Base-by-base conservation (phyloP, 768 basidiomycete species). In the Psilocybe cyanescens region DNA sequence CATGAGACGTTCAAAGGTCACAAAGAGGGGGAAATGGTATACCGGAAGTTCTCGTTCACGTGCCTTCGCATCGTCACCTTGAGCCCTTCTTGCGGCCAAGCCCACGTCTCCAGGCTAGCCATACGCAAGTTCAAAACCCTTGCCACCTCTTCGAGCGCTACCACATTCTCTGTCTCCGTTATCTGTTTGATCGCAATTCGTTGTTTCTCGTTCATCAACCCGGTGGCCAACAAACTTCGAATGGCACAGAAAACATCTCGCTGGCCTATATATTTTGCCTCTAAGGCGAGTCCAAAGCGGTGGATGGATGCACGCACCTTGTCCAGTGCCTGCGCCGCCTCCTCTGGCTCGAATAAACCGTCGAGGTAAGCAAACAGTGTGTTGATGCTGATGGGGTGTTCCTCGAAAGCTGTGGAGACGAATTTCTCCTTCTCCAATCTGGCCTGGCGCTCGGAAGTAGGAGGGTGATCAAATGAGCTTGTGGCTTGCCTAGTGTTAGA, bases 61-160 rank as follows among this genome's bases (percentile, higher is more conserved):
- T 78, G 75, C 7, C 80, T 73, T 9, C 81, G 75, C 74, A 81
- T 79, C 52, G 82, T 79, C 6, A 82, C 71, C 17, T 63, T 47
- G 14, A 79, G 70, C 1, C 81, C 81, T 30, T 76, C 73, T 3
- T 64, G 63, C 3, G 80, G 80, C 81, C 82, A 83, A 1, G 74
- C 61, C 81, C 82, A 83, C 3, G 71, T 59, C 3, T 76, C 73
- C 12, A 82, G 60, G 55, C 71, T 71, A 2, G 75, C 72, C 45
- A 82, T 68, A 1, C 80, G 77, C 81, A 83, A 81, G 28, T 73
- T 80, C 35, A 82, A 60, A 1, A 82, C 79, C 37, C 75, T 81
- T 5, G 79, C 74, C 4, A 83, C 67, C 54, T 81, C 80, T 3
- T 75, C 69, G 31, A 81, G 24, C 16, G 80, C 73, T 3, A 67